These are phyloP conservation scores for Isabelozyma gotoi DNA, from an alignment of 805 yeast species.

Conservation along the genomic window DNA sequence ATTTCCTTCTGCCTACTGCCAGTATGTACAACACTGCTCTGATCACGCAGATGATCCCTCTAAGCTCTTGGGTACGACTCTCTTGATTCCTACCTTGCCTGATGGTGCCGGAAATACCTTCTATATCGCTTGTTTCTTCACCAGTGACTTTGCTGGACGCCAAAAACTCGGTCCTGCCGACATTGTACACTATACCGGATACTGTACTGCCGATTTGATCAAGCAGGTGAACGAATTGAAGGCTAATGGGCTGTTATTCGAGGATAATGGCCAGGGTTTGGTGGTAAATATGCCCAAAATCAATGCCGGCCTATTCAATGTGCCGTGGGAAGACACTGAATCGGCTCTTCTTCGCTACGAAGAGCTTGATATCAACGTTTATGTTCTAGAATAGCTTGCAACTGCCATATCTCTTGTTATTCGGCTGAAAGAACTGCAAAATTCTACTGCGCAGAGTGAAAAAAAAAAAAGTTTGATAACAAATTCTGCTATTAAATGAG, in stretches of 20 bases:
- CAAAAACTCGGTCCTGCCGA: slow-evolving; percentile 38
- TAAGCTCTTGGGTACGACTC: slow-evolving; percentile 54
- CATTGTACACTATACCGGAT: slow-evolving; percentile 51
- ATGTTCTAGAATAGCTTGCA: slow-evolving; percentile 41
- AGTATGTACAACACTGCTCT: slow-evolving; percentile 47
- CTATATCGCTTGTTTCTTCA: slow-evolving; percentile 70
- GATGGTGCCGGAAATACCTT: slow-evolving; percentile 17
- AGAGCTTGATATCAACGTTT: slow-evolving; percentile 43
- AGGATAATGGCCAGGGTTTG: slow-evolving; percentile 11
- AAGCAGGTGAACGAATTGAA: slow-evolving; percentile 26
- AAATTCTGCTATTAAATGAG: too few relatives aligned
- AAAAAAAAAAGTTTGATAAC: too few relatives aligned
- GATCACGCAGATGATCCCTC: slow-evolving; percentile 13
- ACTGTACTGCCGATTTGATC: slow-evolving; percentile 48
- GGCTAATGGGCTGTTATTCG: slow-evolving; percentile 3
- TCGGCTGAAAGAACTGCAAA: too few relatives aligned
- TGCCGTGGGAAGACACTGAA: slow-evolving; percentile 77
- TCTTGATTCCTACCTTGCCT: slow-evolving; percentile 37
- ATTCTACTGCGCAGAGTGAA: background rate
- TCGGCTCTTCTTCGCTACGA: slow-evolving; percentile 34
- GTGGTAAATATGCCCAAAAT: slow-evolving; percentile 69
- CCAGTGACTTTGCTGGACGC: slow-evolving; percentile 54
- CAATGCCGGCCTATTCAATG: slow-evolving; percentile 76
- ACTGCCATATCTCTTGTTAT: too few relatives aligned
- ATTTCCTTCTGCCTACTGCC: slow-evolving; percentile 57